Conservation (phyloP, 108 stramenopile species). For the Mediolabrus comicus region DNA sequence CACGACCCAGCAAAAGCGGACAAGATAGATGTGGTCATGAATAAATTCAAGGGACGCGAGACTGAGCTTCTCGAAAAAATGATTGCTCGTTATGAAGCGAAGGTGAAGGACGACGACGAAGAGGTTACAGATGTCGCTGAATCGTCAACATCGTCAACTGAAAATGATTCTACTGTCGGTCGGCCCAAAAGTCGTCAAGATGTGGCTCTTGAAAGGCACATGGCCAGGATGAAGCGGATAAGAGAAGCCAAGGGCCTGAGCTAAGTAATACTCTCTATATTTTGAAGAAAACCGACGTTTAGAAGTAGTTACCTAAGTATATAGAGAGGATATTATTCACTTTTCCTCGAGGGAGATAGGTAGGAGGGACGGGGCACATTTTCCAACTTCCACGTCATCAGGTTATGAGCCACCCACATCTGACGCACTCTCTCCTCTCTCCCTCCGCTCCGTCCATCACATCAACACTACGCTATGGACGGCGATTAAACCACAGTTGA, state of each 20-base stretch:
- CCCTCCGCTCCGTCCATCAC: not conserved
- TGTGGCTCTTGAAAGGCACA: conserved; percentile 71
- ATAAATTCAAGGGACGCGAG: conserved; percentile 88
- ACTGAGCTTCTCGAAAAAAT: conserved; percentile 80
- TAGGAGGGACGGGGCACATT: too few relatives aligned
- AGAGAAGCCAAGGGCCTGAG: not conserved
- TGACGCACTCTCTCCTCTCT: too few relatives aligned
- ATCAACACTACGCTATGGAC: conserved; percentile 1
- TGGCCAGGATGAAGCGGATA: conserved; percentile 70
- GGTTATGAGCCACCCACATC: too few relatives aligned
- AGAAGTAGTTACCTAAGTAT: too few relatives aligned
- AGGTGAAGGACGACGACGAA: conserved; percentile 3
- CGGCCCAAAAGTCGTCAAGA: conserved; percentile 62
- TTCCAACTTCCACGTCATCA: too few relatives aligned
- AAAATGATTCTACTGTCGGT: conserved; percentile 8
- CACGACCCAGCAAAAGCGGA: conserved; percentile 81
- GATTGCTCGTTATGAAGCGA: conserved; percentile 73
- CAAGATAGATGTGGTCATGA: conserved; percentile 86
- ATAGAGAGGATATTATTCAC: too few relatives aligned
- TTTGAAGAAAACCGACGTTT: not conserved
- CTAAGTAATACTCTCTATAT: not conserved
- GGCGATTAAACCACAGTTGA: too few relatives aligned
- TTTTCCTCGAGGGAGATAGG: too few relatives aligned
- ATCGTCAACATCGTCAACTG: conserved; percentile 13
- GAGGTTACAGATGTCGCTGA: not conserved